A percentile compares a stretch with the other conserved stretches of the same genome.
phyloP scores from a whole-genome alignment of 257 asterid species.

The Solanum piurae region DNA sequence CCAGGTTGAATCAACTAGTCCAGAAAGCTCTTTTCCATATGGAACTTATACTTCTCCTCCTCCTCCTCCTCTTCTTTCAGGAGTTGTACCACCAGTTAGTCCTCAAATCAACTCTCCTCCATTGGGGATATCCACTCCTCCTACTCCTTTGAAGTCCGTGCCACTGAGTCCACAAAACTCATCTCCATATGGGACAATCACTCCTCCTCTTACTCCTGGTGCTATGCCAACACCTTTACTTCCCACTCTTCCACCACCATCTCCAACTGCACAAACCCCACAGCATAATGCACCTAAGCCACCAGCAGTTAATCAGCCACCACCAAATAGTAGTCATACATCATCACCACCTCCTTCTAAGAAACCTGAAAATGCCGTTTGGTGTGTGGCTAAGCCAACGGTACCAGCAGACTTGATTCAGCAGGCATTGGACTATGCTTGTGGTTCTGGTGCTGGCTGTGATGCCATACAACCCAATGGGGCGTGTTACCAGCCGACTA shows the following conservation, averaged over 20 bases:
- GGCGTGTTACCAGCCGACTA: slow-evolving; percentile 8
- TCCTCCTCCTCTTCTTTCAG: neutral
- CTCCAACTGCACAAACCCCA: neutral
- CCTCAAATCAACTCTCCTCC: neutral
- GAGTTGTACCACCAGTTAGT: neutral
- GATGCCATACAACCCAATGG: slow-evolving; percentile 10
- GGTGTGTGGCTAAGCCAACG: slow-evolving; percentile 13
- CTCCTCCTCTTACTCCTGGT: neutral
- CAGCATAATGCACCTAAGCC: slow-evolving; percentile 1
- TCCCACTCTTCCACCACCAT: neutral
- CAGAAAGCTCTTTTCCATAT: neutral
- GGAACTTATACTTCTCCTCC: neutral
- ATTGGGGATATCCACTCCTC: neutral
- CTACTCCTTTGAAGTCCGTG: neutral
- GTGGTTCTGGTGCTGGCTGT: slow-evolving; percentile 25
- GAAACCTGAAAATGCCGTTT: neutral
- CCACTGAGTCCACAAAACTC: neutral
- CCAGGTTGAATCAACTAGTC: neutral
- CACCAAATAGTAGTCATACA: neutral
- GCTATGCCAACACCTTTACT: neutral
- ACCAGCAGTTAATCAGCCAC: neutral
- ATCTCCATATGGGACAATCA: neutral
- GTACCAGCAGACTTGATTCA: slow-evolving; percentile 5
- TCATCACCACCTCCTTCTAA: neutral
- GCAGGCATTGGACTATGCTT: slow-evolving; percentile 20